Conservation (phyloP, 116 monocot genomes). For the Zostera marina region DNA sequence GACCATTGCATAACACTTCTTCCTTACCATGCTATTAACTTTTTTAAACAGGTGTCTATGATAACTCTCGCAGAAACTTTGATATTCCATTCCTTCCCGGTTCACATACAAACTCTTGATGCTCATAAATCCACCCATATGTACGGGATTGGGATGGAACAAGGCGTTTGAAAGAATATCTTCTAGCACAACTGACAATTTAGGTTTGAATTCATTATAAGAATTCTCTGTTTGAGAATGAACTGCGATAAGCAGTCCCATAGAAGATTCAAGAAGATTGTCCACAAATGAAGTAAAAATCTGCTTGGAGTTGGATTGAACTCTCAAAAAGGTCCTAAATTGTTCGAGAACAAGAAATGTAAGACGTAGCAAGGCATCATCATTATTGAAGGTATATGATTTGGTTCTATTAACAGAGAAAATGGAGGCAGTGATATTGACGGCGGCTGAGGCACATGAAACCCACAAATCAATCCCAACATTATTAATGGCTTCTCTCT, state of each 20-base stretch:
- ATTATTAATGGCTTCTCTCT: constrained; percentile 32
- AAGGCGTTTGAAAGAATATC: constrained; percentile 52
- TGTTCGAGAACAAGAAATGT: constrained; percentile 43
- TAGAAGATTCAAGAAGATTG: constrained; percentile 41
- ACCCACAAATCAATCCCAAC: constrained; percentile 50
- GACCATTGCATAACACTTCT: constrained; percentile 35
- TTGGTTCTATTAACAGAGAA: constrained; percentile 1
- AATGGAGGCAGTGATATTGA: constrained; percentile 19
- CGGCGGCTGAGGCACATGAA: constrained; percentile 36
- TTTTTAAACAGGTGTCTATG: constrained; percentile 48
- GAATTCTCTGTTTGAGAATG: constrained; percentile 12
- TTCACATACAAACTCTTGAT: constrained; percentile 20
- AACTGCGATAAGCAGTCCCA: constrained; percentile 52
- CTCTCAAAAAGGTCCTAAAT: constrained; percentile 48
- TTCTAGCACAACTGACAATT: constrained; percentile 32
- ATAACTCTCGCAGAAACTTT: constrained; percentile 35
- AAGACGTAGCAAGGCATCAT: constrained; percentile 14
- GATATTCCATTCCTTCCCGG: constrained; percentile 12
- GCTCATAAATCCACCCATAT: constrained; percentile 48
- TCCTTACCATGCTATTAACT: constrained; percentile 32
- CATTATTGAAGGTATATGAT: background rate
- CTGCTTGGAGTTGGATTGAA: constrained; percentile 51
- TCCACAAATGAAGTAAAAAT: constrained; percentile 62
- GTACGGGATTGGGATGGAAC: constrained; percentile 41
- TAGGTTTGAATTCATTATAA: constrained; percentile 9